Conservation (phyloP, 2,329 filamentous ascomycete species). For the Cylindrodendrum hubeiense region DNA sequence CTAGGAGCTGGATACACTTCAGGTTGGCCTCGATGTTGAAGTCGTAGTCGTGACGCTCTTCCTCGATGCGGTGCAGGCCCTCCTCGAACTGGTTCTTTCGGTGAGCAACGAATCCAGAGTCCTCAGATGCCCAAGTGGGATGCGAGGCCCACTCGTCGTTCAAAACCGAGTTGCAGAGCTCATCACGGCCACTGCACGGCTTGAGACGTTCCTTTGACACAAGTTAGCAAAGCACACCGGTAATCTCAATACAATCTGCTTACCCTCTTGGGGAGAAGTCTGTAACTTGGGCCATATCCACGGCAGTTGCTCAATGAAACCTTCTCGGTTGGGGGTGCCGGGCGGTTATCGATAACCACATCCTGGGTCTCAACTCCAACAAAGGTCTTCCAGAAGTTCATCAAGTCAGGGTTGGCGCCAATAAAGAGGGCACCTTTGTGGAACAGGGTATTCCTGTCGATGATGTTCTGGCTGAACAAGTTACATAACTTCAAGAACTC, state of each 20-base stretch:
- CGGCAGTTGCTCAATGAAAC: slow-evolving; percentile 97
- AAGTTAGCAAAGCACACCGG: slow-evolving; percentile 29
- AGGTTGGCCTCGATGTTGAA: slow-evolving; percentile 97
- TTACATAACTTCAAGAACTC: slow-evolving; percentile 99
- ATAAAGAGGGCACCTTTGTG: slow-evolving; percentile 89
- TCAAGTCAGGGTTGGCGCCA: slow-evolving; percentile 88
- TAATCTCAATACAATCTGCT: slow-evolving; percentile 36
- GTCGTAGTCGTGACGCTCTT: slow-evolving; percentile 98
- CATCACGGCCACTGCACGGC: slow-evolving; percentile 92
- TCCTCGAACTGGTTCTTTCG: slow-evolving; percentile 97
- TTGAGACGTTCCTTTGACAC: slow-evolving; percentile 79
- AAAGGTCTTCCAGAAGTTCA: slow-evolving; percentile 88
- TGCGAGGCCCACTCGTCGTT: slow-evolving; percentile 99
- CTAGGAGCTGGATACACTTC: slow-evolving; percentile 94
- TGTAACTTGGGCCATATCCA: slow-evolving; percentile 95
- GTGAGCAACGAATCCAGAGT: slow-evolving; percentile 97
- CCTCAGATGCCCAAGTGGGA: slow-evolving; percentile 98
- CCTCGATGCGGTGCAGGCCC: slow-evolving; percentile 93
- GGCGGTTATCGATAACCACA: slow-evolving; percentile 82
- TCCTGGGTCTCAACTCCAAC: slow-evolving; percentile 83
- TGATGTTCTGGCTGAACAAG: slow-evolving; percentile 91
- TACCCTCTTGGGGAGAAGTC: slow-evolving; percentile 85
- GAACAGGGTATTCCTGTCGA: slow-evolving; percentile 85
- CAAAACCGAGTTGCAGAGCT: slow-evolving; percentile 91
- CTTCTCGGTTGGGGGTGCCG: slow-evolving; percentile 80